Base-by-base conservation (phyloP, 108 stramenopile genomes). In the Cylindrotheca closterium region DNA sequence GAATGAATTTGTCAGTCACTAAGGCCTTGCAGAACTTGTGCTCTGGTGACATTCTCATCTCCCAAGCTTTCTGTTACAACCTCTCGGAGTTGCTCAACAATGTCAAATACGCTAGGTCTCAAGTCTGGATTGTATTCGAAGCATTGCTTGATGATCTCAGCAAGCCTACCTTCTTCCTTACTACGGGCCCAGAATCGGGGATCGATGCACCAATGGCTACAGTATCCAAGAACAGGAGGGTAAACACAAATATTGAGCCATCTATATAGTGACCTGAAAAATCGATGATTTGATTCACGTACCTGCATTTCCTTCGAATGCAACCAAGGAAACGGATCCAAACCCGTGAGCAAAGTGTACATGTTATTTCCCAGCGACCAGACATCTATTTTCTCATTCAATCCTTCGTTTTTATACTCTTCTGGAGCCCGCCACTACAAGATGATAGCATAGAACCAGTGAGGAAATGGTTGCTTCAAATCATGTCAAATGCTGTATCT, bases 331-430 rank as follows among this genome's bases (percentile, higher is more conserved):
- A n/a, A n/a, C n/a, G 54, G 49, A 60, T 69, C 69, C 17, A 81
- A 31, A 10, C 85, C 81, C 22, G 82, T 83, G 25, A 86, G 47
- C 15, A 86, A 37, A 19, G 45, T 53, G 42, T 73, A 86, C 25
- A 86, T 66, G 60, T 79, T 78, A 65, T 87, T 87, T 3, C 86
- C 86, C 10, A 77, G 30, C 28, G 75, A 73, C 55, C 48, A 87
- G 25, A 87, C 78, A 62, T 87, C 86, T 58, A 83, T 78, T 68
- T 90, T 81, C 74, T 90, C 88, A 25, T 70, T 72, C 57, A 86
- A 58, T 18, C 70, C 74, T 21, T 58, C 32, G 34, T 83, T 79
- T 5, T 52, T 21, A 68, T 79, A 80, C 65, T 90, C 88, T 63
- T 90, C 85, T 18, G 88, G 85, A 4, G 88, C 51, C 47, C 81